Base-by-base conservation (phyloP, 352 stramenopile genomes). In the Phytophthora ramorum region DNA sequence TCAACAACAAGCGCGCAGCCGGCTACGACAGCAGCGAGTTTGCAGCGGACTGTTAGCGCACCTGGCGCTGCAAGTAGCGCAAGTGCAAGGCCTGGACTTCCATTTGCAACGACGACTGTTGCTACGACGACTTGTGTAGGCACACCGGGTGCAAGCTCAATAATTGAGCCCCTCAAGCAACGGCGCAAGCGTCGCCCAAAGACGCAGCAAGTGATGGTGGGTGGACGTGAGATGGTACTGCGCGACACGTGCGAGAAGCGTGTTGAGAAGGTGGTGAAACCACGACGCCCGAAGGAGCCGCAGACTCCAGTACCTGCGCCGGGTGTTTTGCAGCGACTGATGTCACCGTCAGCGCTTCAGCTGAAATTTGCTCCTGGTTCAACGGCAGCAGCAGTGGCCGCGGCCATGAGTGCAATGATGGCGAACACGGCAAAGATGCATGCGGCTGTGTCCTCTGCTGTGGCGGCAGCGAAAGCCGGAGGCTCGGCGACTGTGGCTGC, bases 161-260 rank as follows among this genome's bases (percentile, higher is more conserved):
- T 53, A 1, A 19, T 65, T 14, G 65, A 64, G 32, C 60, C 53
- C 9, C 19, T 24, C 3, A 71, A 64, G 28, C 64, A 75, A 30
- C 64, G 35, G 3, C 55, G 76, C 0, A 85, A 87, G 41, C 70
- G 74, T 24, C 77, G 74, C 26, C 72, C 69, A 0, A 90, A 85
- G 67, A 85, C 71, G 20, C 71, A 89, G 32, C 77, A 86, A 28
- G 37, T 89, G 40, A 51, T 91, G 4, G 73, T 85, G 2, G 69
- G 71, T 17, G 75, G 75, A 17, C 63, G 71, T 3, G 68, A 86
- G 53, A 66, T 90, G 12, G 50, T 81, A 14, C 72, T 91, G 13
- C 69, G 59, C 0, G 83, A 91, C 55, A 83, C 80, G 19, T 91
- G 83, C 45, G 83, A 91, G 48, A 87, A 83, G 47, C 80, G 72